Conservation (phyloP, 164 flowering plant species). For the Berberis vulgaris region DNA sequence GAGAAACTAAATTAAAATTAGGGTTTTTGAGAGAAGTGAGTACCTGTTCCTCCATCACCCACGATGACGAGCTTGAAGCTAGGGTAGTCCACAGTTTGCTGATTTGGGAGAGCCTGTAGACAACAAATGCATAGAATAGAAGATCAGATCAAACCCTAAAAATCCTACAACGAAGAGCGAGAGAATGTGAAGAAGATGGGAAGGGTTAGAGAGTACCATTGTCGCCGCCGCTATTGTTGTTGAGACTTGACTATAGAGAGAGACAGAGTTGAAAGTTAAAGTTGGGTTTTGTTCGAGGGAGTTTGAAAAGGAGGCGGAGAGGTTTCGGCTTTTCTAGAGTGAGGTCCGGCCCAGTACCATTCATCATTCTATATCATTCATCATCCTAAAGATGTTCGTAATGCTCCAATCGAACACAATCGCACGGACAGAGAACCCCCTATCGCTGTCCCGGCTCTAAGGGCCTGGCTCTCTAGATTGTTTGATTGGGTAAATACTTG, state of each 20-base stretch:
- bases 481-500: no score
- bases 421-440: no score
- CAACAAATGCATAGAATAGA: background rate
- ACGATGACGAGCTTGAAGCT: constrained; percentile 79
- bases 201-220: background rate
- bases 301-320: background rate
- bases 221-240: background rate
- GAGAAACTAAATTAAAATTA: background rate
- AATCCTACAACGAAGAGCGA: background rate
- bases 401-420: no score
- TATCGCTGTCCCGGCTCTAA: no score
- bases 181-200: background rate
- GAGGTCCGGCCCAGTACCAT: no score
- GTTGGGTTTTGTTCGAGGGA: background rate
- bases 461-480: no score
- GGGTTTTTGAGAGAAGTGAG: background rate
- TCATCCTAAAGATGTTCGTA: no score
- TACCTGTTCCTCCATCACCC: constrained; percentile 76
- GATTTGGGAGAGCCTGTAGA: constrained; percentile 56
- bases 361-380: no score
- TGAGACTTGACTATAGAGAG: background rate
- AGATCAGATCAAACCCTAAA: background rate
- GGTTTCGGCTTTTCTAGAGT: background rate
- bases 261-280: background rate
- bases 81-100: constrained; percentile 66